Conservation (phyloP, 139 green algal species). For the Edaphochlamys debaryana region DNA sequence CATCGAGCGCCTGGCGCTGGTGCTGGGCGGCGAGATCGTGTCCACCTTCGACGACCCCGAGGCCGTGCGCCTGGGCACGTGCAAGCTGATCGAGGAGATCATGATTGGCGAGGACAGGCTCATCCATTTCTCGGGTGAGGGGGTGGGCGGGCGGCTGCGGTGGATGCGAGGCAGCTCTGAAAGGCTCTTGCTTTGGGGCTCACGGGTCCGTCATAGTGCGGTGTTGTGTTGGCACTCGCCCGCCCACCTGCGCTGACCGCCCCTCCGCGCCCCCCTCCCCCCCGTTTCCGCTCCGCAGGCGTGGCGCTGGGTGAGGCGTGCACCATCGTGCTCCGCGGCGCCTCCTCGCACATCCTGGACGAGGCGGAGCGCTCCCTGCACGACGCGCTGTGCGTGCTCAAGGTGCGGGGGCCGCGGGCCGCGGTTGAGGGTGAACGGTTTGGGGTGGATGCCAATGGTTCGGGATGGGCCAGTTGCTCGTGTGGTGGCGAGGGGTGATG, state of each 20-base stretch:
- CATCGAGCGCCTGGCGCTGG: constrained; percentile 96
- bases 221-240: too few species aligned
- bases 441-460: too few species aligned
- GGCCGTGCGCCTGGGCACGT: constrained; percentile 86
- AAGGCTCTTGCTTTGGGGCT: not conserved
- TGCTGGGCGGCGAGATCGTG: constrained; percentile 97
- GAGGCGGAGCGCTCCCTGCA: constrained; percentile 98
- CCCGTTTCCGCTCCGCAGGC: too few species aligned
- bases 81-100: constrained; percentile 95
- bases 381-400: constrained; percentile 98
- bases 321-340: constrained; percentile 97
- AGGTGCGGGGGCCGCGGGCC: constrained; percentile 19
- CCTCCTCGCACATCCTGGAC: constrained; percentile 94
- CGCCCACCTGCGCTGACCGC: too few species aligned
- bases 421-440: not conserved
- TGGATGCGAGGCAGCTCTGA: not conserved
- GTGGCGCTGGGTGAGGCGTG: constrained; percentile 94
- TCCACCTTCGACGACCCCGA: constrained; percentile 90
- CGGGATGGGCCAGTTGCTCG: too few species aligned
- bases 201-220: too few species aligned
- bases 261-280: not conserved
- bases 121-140: constrained; percentile 91
- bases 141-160: too few species aligned
- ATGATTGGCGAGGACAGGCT: constrained; percentile 96
- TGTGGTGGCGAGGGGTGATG: too few species aligned